A percentile compares a stretch with the other conserved stretches of the same genome.
Conservation (phyloP, 805 yeast genomes). For the Pichia cabralensis region DNA sequence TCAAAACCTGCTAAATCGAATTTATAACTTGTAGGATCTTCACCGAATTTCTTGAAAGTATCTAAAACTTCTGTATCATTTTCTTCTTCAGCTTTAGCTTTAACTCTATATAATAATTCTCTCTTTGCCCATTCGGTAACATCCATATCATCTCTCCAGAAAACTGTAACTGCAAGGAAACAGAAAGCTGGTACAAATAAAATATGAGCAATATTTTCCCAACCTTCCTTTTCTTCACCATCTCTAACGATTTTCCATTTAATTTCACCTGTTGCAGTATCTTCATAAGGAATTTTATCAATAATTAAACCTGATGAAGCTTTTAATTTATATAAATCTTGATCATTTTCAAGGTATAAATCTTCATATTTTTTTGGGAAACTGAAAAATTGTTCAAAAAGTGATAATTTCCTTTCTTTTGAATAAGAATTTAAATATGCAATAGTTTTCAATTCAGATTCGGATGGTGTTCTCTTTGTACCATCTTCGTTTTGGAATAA, state of each 20-base stretch:
- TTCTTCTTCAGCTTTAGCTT: conserved; percentile 52
- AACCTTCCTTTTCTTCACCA: conserved; percentile 64
- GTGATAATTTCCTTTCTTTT: conserved; percentile 43
- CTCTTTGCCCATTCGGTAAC: conserved; percentile 73
- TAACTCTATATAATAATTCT: conserved; percentile 68
- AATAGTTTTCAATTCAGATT: conserved; percentile 59
- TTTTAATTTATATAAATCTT: conserved; percentile 48
- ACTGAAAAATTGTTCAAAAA: conserved; percentile 31
- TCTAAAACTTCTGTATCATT: conserved; percentile 45
- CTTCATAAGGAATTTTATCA: conserved; percentile 79
- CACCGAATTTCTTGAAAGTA: conserved; percentile 27
- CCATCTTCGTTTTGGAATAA: conserved; percentile 72
- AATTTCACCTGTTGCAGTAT: conserved; percentile 66
- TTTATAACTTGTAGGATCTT: conserved; percentile 31
- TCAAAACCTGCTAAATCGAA: conserved; percentile 46
- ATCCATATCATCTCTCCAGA: conserved; percentile 41
- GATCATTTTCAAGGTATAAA: conserved; percentile 50
- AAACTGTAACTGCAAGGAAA: conserved; percentile 40
- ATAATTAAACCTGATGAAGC: conserved; percentile 54
- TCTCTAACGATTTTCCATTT: conserved; percentile 72
- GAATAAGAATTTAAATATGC: conserved; percentile 61
- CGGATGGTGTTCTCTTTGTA: conserved; percentile 57
- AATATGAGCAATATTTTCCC: conserved; percentile 71
- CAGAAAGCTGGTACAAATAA: conserved; percentile 63
- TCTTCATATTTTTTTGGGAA: conserved; percentile 43